Conservation (phyloP, 495 filamentous ascomycete genomes). For the Tuber umbilicatum region DNA sequence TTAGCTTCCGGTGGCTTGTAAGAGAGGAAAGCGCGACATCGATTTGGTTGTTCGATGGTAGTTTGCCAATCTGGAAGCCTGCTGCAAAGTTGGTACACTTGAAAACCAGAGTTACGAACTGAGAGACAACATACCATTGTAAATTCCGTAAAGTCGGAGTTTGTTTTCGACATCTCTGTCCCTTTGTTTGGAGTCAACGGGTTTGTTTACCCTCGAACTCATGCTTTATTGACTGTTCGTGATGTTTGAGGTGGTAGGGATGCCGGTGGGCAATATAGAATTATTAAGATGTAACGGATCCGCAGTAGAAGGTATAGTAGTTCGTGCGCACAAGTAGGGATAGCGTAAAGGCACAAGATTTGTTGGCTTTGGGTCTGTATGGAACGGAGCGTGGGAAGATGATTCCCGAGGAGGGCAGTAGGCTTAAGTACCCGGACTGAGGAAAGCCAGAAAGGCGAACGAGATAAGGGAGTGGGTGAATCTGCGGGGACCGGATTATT, state of each 20-base stretch:
- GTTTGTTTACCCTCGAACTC: constrained; percentile 45
- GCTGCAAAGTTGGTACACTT: constrained; percentile 32
- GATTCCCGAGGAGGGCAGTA: neutral
- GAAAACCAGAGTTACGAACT: constrained; percentile 1
- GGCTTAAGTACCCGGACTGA: constrained; percentile 9
- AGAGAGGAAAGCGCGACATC: constrained; percentile 86
- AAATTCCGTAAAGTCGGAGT: constrained; percentile 90
- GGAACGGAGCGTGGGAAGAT: neutral
- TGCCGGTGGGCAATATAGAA: neutral
- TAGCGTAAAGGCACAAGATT: neutral
- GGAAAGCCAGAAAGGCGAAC: neutral
- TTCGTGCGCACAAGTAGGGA: neutral
- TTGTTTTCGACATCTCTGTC: constrained; percentile 74
- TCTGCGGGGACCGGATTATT: neutral
- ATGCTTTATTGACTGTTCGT: constrained; percentile 20
- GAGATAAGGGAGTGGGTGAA: neutral
- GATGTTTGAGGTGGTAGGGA: neutral
- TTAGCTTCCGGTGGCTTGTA: constrained; percentile 46
- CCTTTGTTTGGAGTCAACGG: constrained; percentile 41
- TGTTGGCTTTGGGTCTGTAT: neutral
- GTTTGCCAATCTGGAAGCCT: constrained; percentile 85
- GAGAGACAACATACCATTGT: constrained; percentile 52
- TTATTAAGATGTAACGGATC: neutral
- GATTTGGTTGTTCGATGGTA: constrained; percentile 94
- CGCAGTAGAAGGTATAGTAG: constrained; percentile 3